Conservation (phyloP, 805 yeast species). For the Metschnikowia lunata region DNA sequence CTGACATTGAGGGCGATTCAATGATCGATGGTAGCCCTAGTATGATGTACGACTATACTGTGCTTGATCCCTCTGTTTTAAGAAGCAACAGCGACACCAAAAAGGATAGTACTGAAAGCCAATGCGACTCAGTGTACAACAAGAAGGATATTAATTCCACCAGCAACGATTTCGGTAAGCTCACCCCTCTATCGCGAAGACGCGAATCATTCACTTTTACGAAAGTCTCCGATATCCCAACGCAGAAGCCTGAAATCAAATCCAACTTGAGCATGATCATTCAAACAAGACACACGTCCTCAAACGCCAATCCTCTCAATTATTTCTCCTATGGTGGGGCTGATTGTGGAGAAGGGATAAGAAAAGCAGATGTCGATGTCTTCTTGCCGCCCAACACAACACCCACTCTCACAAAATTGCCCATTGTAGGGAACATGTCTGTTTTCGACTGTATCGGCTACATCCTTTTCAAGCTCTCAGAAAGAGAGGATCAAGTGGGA, state of each 20-base stretch:
- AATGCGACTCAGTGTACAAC: background rate
- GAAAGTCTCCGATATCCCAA: slow-evolving; percentile 11
- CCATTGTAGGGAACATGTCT: slow-evolving; percentile 25
- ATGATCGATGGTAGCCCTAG: slow-evolving; percentile 24
- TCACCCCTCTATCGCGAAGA: slow-evolving; percentile 4
- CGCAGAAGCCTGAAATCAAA: background rate
- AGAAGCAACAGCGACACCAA: slow-evolving; percentile 1
- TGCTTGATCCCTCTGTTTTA: slow-evolving; percentile 15
- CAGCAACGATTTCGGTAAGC: background rate
- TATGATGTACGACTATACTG: slow-evolving; percentile 18
- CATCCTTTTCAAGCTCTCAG: slow-evolving; percentile 27
- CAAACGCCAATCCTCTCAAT: slow-evolving; percentile 41
- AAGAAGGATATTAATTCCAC: background rate
- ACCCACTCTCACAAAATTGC: slow-evolving; percentile 23
- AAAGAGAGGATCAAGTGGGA: slow-evolving; percentile 15
- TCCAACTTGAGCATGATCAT: slow-evolving; percentile 38
- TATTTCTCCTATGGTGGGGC: slow-evolving; percentile 39
- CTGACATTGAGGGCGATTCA: slow-evolving; percentile 40
- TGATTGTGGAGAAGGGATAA: slow-evolving; percentile 12
- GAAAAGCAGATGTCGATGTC: slow-evolving; percentile 20
- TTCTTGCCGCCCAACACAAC: slow-evolving; percentile 32
- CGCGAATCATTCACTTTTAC: slow-evolving; percentile 10
- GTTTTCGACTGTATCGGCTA: slow-evolving; percentile 41
- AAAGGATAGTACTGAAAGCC: no score
- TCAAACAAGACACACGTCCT: slow-evolving; percentile 29